Base-by-base conservation (phyloP, 2,329 filamentous ascomycete species). In the Trichoderma gracile region DNA sequence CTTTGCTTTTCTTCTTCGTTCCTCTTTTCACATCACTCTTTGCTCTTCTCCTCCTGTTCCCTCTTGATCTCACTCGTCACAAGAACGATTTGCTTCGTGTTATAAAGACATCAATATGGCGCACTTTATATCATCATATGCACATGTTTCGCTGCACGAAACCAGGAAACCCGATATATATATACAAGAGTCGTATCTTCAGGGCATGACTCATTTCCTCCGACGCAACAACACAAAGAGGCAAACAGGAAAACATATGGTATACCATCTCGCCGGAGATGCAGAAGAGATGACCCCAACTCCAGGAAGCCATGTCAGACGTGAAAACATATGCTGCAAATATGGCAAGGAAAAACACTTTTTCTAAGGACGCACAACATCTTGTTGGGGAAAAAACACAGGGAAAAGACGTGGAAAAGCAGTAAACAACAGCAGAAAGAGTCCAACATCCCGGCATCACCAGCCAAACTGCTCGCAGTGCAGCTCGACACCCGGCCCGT, bases 401-500 rank as follows among this genome's bases (percentile, higher is more conserved):
- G 21, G 43, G 9, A 5, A 15, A 55, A 7, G n/a, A n/a, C n/a
- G n/a, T n/a, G n/a, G n/a, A n/a, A n/a, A n/a, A n/a, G n/a, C n/a
- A n/a, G n/a, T n/a, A n/a, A n/a, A n/a, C n/a, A n/a, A n/a, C n/a
- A 38, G 21, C 10, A 14, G 21, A 7, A 25, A 42, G 3, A 7
- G 5, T 7, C 47, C 2, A 10, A 17, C 9, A 21, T 50, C 30
- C 14, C n/a, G 17, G 21, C 17, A 42, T 71, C 67, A 80, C 78
- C 78, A 80, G 5, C 75, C 79, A 70, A 82, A 82, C 49, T 79
- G 73, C 71, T 83, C 81, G 59, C 78, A 79, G 71, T 83, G 80
- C 15, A 83, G 71, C 67, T 81, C 80, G 3, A 84, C 71, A 27
- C 77, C 76, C 2, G 80, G 79, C 1, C 80, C 80, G 8, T 75